phyloP scores from a whole-genome alignment of 169 alveolate species.

The Cryptosporidium bovis region DNA sequence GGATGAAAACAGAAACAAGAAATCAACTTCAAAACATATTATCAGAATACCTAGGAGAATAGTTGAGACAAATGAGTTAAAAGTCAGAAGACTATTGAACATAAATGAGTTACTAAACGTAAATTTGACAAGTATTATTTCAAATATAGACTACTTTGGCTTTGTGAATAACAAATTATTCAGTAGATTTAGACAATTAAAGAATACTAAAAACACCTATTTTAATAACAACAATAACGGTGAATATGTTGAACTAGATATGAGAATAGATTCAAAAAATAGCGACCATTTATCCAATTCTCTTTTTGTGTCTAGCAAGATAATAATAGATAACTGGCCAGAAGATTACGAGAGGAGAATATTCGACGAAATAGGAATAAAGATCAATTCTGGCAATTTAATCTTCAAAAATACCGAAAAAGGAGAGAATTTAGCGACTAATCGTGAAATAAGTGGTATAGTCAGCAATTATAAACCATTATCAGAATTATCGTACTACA shows the following conservation, averaged over 20 bases:
- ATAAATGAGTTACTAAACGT: neutral
- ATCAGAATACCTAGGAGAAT: slow-evolving; percentile 21
- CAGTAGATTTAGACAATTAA: no score
- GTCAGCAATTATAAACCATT: slow-evolving; percentile 11
- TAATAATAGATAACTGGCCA: slow-evolving; percentile 49
- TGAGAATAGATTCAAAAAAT: no score
- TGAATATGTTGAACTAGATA: no score
- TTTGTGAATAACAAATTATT: neutral
- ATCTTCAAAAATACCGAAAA: neutral
- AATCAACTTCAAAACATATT: slow-evolving; percentile 31
- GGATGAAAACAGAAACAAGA: neutral
- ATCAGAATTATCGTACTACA: slow-evolving; percentile 12
- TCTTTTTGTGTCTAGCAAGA: slow-evolving; percentile 29
- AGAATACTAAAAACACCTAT: no score
- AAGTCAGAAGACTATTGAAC: neutral
- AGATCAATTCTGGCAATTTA: slow-evolving; percentile 21
- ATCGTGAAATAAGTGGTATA: neutral
- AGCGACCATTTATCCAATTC: slow-evolving; percentile 9
- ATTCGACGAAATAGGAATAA: slow-evolving; percentile 1
- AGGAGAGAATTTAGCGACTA: no score
- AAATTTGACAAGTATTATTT: neutral
- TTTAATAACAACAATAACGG: no score
- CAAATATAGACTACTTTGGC: slow-evolving; percentile 6
- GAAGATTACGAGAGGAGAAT: slow-evolving; percentile 53
- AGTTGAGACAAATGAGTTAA: neutral